Percentiles rank a stretch among this genome's conserved stretches.
Evolutionary conservation across 176 grass and related monocot genomes (phyloP).

Genomic region (Oryza coarctata): DNA sequence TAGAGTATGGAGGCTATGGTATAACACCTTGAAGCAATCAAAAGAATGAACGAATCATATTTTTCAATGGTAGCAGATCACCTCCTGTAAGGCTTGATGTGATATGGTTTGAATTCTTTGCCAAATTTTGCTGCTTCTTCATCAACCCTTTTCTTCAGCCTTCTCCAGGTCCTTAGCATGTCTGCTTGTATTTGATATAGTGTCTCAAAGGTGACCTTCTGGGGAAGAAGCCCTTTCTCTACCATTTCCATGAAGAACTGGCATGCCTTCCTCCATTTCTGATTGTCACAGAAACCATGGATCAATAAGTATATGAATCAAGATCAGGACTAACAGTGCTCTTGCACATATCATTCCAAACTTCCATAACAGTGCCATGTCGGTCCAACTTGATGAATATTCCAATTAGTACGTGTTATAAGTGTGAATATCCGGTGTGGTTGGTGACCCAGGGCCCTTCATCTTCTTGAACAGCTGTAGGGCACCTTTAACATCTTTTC

Average conservation of each 20-base stretch:
- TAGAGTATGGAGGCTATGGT: not conserved
- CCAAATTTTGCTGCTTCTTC: conserved; percentile 86
- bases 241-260: conserved; percentile 99
- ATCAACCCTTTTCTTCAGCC: conserved; percentile 81
- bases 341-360: conserved; percentile 75
- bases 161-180: conserved; percentile 92
- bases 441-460: conserved; percentile 54
- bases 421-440: conserved; percentile 66
- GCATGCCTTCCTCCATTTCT: conserved; percentile 88
- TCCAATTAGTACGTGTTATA: conserved; percentile 85
- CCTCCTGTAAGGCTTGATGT: conserved; percentile 87
- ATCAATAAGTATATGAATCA: conserved; percentile 86
- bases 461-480: conserved; percentile 75
- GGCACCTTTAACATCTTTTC: conserved; percentile 66
- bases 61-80: conserved; percentile 26
- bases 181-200: conserved; percentile 88
- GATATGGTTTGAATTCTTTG: conserved; percentile 68
- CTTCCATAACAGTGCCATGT: conserved; percentile 48
- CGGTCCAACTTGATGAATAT: conserved; percentile 72
- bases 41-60: not conserved
- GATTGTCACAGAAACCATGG: conserved; percentile 63
- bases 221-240: conserved; percentile 90
- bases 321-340: conserved; percentile 76
- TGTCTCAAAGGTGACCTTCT: conserved; percentile 82
- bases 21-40: not conserved